Evolutionary conservation across 2,329 filamentous ascomycete genomes (phyloP), one percentile per base, ranked within the genome.

Genomic region (Akanthomyces muscarius): DNA sequence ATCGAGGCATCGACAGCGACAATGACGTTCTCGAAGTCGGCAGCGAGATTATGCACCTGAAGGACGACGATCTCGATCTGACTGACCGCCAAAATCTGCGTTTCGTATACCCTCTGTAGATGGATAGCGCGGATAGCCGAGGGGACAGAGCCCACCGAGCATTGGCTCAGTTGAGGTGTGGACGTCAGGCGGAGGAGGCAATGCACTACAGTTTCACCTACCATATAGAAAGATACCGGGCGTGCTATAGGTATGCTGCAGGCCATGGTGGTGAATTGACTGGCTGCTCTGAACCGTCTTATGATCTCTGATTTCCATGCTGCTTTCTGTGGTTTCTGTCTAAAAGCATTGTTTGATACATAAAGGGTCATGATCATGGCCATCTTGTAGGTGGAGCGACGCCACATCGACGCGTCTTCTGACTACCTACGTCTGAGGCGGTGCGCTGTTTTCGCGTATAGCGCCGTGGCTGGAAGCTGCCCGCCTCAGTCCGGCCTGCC

Each of bases 91-190:
- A 68, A 52, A 66, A 69, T 41, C 45, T 69, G 28, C 57, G 64
- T 18, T 69, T 69, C 33, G 62, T 68, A 28, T 69, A 69, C 52
- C 67, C 67, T 1, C 66, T 80, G 76, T 28, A 80, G 54, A 18
- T 10, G 21, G 4, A 23, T 23, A 23, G 14, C n/a, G 21, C 33
- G 41, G 18, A 41, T 41, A 28, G 44, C 10, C n/a, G 25, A 18
- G 25, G 10, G 41, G 54, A 45, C 41, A n/a, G 14, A 33, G 25
- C 21, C 7, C 4, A 45, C 11, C n/a, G 7, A 1, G 42, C 18
- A 57, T 23, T 30, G 41, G 41, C 41, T 56, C n/a, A 16, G n/a
- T 21, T 13, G 25, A 14, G n/a, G 23, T 23, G 18, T 45, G 25
- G 41, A 30, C 25, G 8, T n/a, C 25, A 41, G 3, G n/a, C 5